Conservation (phyloP, 805 yeast species). For the Teunomyces tritomae region DNA sequence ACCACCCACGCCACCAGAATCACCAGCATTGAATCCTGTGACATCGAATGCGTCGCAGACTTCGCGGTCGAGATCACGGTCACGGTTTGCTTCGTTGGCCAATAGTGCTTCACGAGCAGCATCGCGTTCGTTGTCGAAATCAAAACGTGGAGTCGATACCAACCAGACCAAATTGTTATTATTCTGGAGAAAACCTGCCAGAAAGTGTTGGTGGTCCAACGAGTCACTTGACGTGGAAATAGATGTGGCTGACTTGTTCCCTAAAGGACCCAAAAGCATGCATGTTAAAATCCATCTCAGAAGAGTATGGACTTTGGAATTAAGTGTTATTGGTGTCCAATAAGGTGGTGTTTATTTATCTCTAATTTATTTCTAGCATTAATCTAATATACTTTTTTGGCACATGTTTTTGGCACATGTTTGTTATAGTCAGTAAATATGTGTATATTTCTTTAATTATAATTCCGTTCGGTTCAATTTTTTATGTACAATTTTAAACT, state of each 20-base stretch:
- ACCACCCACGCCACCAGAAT: slow-evolving; percentile 38
- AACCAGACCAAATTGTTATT: slow-evolving; percentile 64
- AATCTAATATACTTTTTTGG: slow-evolving; percentile 1
- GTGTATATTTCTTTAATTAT: no score
- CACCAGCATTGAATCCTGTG: slow-evolving; percentile 41
- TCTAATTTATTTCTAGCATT: neutral
- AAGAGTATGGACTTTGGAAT: slow-evolving; percentile 95
- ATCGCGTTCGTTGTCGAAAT: slow-evolving; percentile 56
- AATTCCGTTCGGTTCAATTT: no score
- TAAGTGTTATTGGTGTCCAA: slow-evolving; percentile 84
- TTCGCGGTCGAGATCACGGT: slow-evolving; percentile 40
- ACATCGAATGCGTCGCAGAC: slow-evolving; percentile 36
- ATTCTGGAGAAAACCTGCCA: slow-evolving; percentile 97
- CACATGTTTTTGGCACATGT: neutral
- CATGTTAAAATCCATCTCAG: slow-evolving; percentile 75
- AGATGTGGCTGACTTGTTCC: slow-evolving; percentile 19
- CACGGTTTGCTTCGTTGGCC: slow-evolving; percentile 62
- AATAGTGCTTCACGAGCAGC: slow-evolving; percentile 53
- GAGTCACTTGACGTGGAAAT: slow-evolving; percentile 48
- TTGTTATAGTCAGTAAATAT: neutral
- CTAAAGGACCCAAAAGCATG: slow-evolving; percentile 22
- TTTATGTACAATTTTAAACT: no score
- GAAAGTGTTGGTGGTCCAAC: slow-evolving; percentile 98
- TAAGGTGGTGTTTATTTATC: slow-evolving; percentile 16
- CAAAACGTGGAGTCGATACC: slow-evolving; percentile 39